Conservation (phyloP, 1,284 basidiomycete species). For the Puccinia coronata region DNA sequence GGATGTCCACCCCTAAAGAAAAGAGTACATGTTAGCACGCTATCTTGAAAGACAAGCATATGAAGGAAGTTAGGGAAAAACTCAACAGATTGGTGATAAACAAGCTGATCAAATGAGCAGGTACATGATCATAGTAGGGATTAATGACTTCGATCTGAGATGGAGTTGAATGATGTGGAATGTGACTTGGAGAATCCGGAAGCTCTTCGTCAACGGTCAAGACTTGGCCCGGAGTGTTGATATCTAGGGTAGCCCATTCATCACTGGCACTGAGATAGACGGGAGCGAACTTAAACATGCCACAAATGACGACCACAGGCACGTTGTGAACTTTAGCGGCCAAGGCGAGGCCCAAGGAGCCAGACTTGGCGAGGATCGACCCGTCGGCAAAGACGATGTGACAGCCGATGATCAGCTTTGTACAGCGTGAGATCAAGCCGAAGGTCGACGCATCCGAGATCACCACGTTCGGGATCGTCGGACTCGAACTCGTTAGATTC, state of each 20-base stretch:
- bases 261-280: slow-evolving; percentile 30
- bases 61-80: not conserved
- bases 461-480: slow-evolving; percentile 28
- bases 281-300: slow-evolving; percentile 46
- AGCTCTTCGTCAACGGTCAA: slow-evolving; percentile 11
- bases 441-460: slow-evolving; percentile 42
- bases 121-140: slow-evolving; percentile 47
- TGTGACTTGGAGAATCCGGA: not conserved
- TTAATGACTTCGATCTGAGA: slow-evolving; percentile 40
- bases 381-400: slow-evolving; percentile 49
- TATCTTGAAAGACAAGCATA: not conserved
- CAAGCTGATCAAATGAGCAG: slow-evolving; percentile 42
- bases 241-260: slow-evolving; percentile 32
- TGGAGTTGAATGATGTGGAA: not conserved
- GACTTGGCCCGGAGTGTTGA: slow-evolving; percentile 44
- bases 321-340: slow-evolving; percentile 41
- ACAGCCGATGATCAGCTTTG: slow-evolving; percentile 48
- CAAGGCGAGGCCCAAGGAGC: slow-evolving; percentile 31
- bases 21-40: not conserved
- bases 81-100: slow-evolving; percentile 49
- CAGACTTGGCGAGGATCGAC: slow-evolving; percentile 48
- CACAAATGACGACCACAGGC: slow-evolving; percentile 38
- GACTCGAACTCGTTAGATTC: slow-evolving; percentile 13
- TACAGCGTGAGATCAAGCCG: slow-evolving; percentile 42
- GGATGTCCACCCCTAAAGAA: slow-evolving; percentile 45